Percentiles rank a stretch among this genome's conserved stretches.
These are phyloP conservation scores for Trichocomaceae sp. DNA, from an alignment of 2,329 filamentous ascomycete species.

Conservation along the genomic window DNA sequence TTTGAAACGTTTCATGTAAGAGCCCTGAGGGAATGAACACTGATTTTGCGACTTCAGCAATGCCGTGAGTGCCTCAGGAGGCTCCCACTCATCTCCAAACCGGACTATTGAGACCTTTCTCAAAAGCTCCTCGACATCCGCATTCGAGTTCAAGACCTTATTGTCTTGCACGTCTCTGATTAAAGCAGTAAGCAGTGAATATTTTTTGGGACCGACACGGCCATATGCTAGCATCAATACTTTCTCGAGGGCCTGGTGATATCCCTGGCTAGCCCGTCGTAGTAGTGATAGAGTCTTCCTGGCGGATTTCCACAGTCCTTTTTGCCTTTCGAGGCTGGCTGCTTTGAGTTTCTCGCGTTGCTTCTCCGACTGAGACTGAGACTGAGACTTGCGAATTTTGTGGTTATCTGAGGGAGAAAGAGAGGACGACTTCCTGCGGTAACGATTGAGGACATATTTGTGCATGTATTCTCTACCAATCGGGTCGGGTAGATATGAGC, in stretches of 20 bases:
- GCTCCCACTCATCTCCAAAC: constrained; percentile 30
- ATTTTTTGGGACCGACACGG: constrained; percentile 47
- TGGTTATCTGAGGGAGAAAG: neutral
- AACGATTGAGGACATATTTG: constrained; percentile 44
- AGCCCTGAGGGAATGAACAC: constrained; percentile 22
- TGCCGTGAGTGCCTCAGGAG: constrained; percentile 25
- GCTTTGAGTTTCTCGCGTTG: constrained; percentile 1
- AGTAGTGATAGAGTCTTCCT: constrained; percentile 40
- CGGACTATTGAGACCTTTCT: neutral
- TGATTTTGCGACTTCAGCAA: constrained; percentile 31
- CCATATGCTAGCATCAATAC: constrained; percentile 53
- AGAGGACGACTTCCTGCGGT: constrained; percentile 30
- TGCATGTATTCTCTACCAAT: constrained; percentile 46
- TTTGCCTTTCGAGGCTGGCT: constrained; percentile 15
- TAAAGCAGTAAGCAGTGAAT: constrained; percentile 40
- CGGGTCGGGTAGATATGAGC: constrained; percentile 55
- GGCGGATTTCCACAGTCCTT: constrained; percentile 21
- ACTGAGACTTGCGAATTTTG: neutral
- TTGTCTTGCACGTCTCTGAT: constrained; percentile 18
- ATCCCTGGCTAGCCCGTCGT: constrained; percentile 51
- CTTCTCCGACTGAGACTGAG: neutral
- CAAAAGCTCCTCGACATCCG: constrained; percentile 10
- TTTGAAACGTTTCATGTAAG: constrained; percentile 22
- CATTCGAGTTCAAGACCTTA: constrained; percentile 7
- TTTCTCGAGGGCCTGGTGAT: constrained; percentile 44